Base-by-base conservation (phyloP, 352 stramenopile genomes). In the Globisporangium canariense region DNA sequence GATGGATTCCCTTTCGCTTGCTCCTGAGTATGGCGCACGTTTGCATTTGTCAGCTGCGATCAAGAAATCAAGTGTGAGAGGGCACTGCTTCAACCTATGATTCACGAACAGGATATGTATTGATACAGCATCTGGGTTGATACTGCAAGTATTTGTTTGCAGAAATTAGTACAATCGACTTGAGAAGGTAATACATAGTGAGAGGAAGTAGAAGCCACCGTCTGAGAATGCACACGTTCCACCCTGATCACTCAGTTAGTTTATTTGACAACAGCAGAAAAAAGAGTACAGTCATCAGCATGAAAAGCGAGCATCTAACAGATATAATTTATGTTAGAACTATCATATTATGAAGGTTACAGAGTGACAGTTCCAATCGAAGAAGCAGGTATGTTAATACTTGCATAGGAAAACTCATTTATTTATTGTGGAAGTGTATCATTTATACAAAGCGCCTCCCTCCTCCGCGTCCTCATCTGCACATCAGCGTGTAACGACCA, bases 201-300 rank as follows among this genome's bases (percentile, higher is more conserved):
- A 30, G 18, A 47, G 30, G 13, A 16, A 4, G 9, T 13, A 32
- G 34, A 30, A 22, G 30, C 13, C 13, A 22, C 14, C 0, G 20
- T 45, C 54, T 60, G 20, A 50, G 54, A 60, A 60, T 60, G 54
- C 14, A 50, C 54, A 60, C 36, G 54, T 60, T 60, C 54, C 54
- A 50, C 54, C 54, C 51, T 16, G 14, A 57, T 57, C 51, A 57
- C 16, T 49, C 36, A 41, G 8, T 41, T 41, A 8, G 32, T 41
- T 41, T 41, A 16, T 41, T 41, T 41, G 36, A 41, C 36, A 41
- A 41, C 36, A 41, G 36, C 36, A 41, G 36, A 41, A 41, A 36
- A 36, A 5, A 41, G 36, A 41, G 11, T 3, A 41, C 9, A 41
- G 36, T 14, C 4, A 14, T 41, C 0, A 41, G 10, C 36, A 10